phyloP scores from a whole-genome alignment of 2,329 filamentous ascomycete species.

The Calycina marina region DNA sequence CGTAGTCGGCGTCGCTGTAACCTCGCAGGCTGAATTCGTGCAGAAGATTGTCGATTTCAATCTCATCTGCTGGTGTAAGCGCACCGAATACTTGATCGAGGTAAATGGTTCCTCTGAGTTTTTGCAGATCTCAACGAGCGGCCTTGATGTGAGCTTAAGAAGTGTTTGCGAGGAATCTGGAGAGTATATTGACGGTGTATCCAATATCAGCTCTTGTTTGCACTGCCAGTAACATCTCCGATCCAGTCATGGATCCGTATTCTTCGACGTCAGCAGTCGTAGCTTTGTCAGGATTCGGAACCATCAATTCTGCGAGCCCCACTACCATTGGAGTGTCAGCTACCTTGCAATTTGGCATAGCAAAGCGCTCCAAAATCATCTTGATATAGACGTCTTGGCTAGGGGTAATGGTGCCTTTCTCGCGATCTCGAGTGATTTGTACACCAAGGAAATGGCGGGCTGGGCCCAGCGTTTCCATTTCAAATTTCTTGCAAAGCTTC shows the following conservation, averaged over 20 bases:
- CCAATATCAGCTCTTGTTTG: slow-evolving; percentile 4
- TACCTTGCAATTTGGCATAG: slow-evolving; percentile 3
- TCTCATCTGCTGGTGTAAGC: neutral
- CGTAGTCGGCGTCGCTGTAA: slow-evolving; percentile 2
- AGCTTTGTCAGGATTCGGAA: too few relatives aligned
- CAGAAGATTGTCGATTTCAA: too few relatives aligned
- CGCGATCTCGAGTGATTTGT: slow-evolving; percentile 8
- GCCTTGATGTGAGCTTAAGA: slow-evolving; percentile 1
- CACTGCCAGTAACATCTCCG: too few relatives aligned
- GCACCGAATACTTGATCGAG: neutral
- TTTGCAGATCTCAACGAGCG: slow-evolving; percentile 2
- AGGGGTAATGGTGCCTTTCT: slow-evolving; percentile 1
- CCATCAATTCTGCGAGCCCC: too few relatives aligned
- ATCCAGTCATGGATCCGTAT: too few relatives aligned
- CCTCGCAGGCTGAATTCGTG: too few relatives aligned
- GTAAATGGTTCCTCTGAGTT: slow-evolving; percentile 4
- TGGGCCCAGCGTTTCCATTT: slow-evolving; percentile 17
- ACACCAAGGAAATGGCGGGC: slow-evolving; percentile 18
- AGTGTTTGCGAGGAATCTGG: slow-evolving; percentile 3
- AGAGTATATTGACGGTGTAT: slow-evolving; percentile 1
- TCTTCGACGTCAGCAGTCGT: too few relatives aligned
- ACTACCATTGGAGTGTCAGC: slow-evolving; percentile 10
- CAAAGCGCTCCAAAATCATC: slow-evolving; percentile 10
- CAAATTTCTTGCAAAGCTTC: slow-evolving; percentile 9
- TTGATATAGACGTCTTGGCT: slow-evolving; percentile 15